Percentiles rank a stretch among this genome's conserved stretches.
These are phyloP conservation scores for Macrolepiota albuminosa DNA, from an alignment of 768 basidiomycete species.

Conservation along the genomic window DNA sequence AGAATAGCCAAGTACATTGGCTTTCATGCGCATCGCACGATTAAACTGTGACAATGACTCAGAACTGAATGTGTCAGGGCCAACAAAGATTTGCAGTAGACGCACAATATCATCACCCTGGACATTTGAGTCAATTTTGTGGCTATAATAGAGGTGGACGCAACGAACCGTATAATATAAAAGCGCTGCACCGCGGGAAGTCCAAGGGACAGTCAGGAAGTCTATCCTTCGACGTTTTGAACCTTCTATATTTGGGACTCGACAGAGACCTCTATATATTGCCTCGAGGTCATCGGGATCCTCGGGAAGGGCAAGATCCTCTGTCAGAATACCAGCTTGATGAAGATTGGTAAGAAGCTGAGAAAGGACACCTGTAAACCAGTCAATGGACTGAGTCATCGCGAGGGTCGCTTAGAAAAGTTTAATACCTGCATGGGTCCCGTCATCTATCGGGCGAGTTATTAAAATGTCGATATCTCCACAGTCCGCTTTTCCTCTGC, in stretches of 20 bases:
- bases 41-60: constrained; percentile 61
- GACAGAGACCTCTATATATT: constrained; percentile 80
- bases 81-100: constrained; percentile 9
- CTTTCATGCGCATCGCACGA: constrained; percentile 82
- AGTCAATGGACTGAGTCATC: not conserved
- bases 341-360: constrained; percentile 56
- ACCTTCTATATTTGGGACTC: constrained; percentile 36
- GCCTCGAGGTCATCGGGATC: constrained; percentile 66
- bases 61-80: not conserved
- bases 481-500: constrained; percentile 72
- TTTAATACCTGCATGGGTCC: constrained; percentile 62
- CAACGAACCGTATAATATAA: constrained; percentile 83
- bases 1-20: constrained; percentile 73
- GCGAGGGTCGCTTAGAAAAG: not conserved
- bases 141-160: not conserved
- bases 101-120: constrained; percentile 88
- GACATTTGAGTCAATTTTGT: not conserved
- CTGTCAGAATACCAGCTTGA: constrained; percentile 59
- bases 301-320: constrained; percentile 72
- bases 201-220: constrained; percentile 79
- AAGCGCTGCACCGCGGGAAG: constrained; percentile 74
- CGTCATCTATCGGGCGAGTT: constrained; percentile 69
- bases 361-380: constrained; percentile 49
- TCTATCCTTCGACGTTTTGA: constrained; percentile 72
- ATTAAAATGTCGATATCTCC: constrained; percentile 93